Evolutionary conservation across 75 land plant species (phyloP).

Genomic region (Pinus taeda): DNA sequence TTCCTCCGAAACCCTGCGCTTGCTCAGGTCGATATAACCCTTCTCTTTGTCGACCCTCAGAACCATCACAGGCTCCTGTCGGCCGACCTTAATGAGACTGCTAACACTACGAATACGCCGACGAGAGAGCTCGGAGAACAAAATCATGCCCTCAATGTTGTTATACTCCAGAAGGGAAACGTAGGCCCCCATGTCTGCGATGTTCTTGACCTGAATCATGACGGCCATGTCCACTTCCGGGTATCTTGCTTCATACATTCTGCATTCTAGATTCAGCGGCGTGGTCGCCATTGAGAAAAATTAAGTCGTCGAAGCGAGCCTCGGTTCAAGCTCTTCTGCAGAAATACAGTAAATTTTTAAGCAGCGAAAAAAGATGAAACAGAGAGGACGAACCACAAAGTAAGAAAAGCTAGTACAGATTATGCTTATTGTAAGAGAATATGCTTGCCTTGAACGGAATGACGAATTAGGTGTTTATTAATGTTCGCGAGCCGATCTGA

Average conservation of each 20-base stretch:
- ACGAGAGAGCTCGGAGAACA: conserved; percentile 95
- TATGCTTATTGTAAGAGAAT: too few relatives aligned
- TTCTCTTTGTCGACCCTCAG: conserved; percentile 94
- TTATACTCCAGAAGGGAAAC: conserved; percentile 93
- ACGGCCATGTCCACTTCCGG: conserved; percentile 96
- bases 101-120: conserved; percentile 91
- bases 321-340: too few relatives aligned
- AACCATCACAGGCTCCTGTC: conserved; percentile 96
- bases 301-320: too few relatives aligned
- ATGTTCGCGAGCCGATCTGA: too few relatives aligned
- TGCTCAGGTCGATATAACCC: conserved; percentile 94
- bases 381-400: too few relatives aligned
- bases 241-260: conserved; percentile 92
- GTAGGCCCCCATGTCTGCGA: conserved; percentile 98
- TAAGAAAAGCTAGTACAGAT: too few relatives aligned
- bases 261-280: conserved; percentile 70
- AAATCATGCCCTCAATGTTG: conserved; percentile 98
- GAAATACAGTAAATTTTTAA: too few relatives aligned
- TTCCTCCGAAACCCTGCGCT: conserved; percentile 91
- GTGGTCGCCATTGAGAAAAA: conserved; percentile 8
- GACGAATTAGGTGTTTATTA: too few relatives aligned
- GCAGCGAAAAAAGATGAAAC: too few relatives aligned
- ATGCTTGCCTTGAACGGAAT: too few relatives aligned
- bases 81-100: conserved; percentile 88
- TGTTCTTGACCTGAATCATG: conserved; percentile 95